Evolutionary conservation across 495 filamentous ascomycete genomes (phyloP).

Genomic region (Chaetomium cochliodes): DNA sequence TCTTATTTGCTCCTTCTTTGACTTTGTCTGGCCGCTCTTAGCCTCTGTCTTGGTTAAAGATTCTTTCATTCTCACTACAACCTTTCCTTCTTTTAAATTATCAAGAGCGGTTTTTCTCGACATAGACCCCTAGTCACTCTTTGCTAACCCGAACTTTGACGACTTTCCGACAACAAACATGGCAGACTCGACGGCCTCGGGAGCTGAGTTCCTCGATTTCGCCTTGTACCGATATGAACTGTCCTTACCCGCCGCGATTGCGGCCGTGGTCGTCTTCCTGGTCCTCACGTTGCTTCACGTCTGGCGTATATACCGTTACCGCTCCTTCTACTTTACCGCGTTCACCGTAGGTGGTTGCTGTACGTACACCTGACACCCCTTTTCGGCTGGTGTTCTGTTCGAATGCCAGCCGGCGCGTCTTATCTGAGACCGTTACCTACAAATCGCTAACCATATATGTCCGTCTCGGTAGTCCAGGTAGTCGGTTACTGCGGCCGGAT

Average conservation of each 20-base stretch:
- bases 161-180: background rate
- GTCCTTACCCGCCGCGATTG: constrained; percentile 3
- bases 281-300: constrained; percentile 6
- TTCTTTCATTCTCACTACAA: background rate
- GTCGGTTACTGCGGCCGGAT: constrained; percentile 9
- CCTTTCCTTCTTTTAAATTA: background rate
- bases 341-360: constrained; percentile 7
- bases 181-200: background rate
- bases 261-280: background rate
- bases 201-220: background rate
- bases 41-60: background rate
- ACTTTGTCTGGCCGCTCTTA: too few relatives aligned
- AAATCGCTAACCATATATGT: background rate
- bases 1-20: too few relatives aligned
- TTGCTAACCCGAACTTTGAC: background rate
- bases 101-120: background rate
- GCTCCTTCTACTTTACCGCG: constrained; percentile 7
- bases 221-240: constrained; percentile 5
- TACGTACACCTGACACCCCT: background rate
- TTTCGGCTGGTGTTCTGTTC: background rate
- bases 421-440: background rate
- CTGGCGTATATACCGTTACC: constrained; percentile 5
- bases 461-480: background rate
- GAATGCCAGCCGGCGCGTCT: background rate
- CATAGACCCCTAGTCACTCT: background rate